A percentile compares a stretch with the other conserved stretches of the same genome.
Evolutionary conservation across 148 eudicot species (phyloP).

Genomic region (Arctostaphylos glauca): DNA sequence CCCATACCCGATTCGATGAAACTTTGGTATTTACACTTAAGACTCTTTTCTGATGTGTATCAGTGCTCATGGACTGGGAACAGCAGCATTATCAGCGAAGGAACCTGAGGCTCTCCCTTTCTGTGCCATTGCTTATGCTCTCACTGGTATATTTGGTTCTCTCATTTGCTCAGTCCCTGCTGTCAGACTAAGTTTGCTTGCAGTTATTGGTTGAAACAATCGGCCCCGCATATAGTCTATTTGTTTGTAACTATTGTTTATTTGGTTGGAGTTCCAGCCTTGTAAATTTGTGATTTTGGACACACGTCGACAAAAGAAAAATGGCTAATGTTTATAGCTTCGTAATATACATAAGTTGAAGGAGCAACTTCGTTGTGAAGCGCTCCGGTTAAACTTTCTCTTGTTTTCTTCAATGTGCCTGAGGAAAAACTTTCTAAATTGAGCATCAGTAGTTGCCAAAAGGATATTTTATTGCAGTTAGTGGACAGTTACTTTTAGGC

Average conservation of each 20-base stretch:
- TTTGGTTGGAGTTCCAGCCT: neutral
- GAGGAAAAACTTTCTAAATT: neutral
- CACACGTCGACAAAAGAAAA: neutral
- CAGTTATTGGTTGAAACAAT: constrained; percentile 60
- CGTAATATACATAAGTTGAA: neutral
- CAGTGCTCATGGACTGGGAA: constrained; percentile 98
- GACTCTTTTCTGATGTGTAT: neutral
- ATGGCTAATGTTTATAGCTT: neutral
- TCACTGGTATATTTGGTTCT: constrained; percentile 91
- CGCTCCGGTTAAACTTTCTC: neutral
- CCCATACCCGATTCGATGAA: too few species aligned
- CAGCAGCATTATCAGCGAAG: constrained; percentile 97
- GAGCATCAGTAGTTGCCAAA: neutral
- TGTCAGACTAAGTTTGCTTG: constrained; percentile 85
- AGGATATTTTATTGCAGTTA: neutral
- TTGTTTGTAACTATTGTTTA: neutral
- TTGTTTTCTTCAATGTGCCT: neutral
- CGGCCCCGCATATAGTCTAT: neutral
- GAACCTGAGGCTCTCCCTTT: constrained; percentile 99
- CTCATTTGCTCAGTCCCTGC: constrained; percentile 79
- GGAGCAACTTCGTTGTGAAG: neutral
- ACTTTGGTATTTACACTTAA: neutral
- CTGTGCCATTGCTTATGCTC: constrained; percentile 94
- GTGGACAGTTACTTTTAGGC: neutral
- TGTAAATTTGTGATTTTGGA: neutral